Base-by-base conservation (phyloP, 2,329 filamentous ascomycete species). In the Xylaria digitata region DNA sequence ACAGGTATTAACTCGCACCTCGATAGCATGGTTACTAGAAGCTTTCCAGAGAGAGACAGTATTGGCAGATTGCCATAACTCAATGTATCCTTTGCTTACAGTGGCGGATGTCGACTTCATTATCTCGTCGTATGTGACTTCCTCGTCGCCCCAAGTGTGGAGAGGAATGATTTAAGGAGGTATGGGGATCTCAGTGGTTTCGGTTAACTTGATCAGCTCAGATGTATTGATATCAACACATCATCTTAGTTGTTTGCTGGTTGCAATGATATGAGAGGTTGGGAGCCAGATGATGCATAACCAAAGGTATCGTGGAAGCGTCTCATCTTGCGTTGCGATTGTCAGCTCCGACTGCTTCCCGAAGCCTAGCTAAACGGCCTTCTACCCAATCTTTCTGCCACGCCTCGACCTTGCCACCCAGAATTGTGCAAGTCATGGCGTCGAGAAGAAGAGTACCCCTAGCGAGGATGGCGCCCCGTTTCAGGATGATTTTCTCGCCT, bases 361-460 rank as follows among this genome's bases (percentile, higher is more conserved):
- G 89, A 66, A 98, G 78, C 70, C 87, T 86, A 55, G 84, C 85
- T 78, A 97, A 89, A 70, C 92, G 85, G 1, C 88, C 88, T 15
- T 89, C 87, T 53, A 85, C 84, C 95, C 95, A 98, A 7, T 84
- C 84, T 75, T 88, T 90, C 75, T 98, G 92, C 84, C 94, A 87
- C 0, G 82, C 83, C 61, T 97, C 94, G 50, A 98, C 86, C 80
- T 92, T 96, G 0, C 96, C 96, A 1, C 96, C 96, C n/a, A 97
- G 79, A 1, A 97, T 76, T n/a, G 87, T 84, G 61, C 89, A 90
- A 63, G 79, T 88, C 1, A 81, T 82, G 1, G 92, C 89, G 69
- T 93, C 90, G 21, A 99, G 82, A 78, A 98, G 80, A n/a, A 97
- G 75, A 56, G 92, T 86, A 0, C 94, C 96, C 63, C 95, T 85